These are phyloP conservation scores for Salmacisia buchloeana DNA, from an alignment of 1,284 basidiomycete genomes.

Conservation along the genomic window DNA sequence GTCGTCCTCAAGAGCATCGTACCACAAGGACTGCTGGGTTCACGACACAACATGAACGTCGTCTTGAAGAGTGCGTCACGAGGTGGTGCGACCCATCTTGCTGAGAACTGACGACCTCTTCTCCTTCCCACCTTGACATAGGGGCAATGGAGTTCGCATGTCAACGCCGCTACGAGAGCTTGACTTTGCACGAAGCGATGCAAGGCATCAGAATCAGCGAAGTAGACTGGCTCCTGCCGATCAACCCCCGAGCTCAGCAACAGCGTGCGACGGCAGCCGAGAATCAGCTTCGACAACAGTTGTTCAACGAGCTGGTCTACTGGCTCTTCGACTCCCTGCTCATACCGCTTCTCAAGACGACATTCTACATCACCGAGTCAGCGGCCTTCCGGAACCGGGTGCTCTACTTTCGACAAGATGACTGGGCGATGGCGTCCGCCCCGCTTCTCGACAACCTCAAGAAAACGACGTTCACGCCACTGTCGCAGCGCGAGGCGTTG, in stretches of 20 bases:
- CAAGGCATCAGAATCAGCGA: slow-evolving; percentile 71
- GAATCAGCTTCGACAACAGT: slow-evolving; percentile 64
- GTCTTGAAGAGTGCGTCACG: slow-evolving; percentile 60
- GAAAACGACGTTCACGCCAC: slow-evolving; percentile 41
- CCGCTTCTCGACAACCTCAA: slow-evolving; percentile 74
- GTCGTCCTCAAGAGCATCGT: slow-evolving; percentile 66
- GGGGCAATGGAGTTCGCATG: slow-evolving; percentile 71
- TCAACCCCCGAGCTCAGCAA: slow-evolving; percentile 15
- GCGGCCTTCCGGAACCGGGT: slow-evolving; percentile 77
- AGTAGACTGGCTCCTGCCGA: slow-evolving; percentile 72
- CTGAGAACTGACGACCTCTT: background rate
- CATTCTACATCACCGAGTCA: slow-evolving; percentile 91
- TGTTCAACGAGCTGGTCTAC: slow-evolving; percentile 76
- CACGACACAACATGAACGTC: slow-evolving; percentile 62
- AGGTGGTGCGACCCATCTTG: background rate
- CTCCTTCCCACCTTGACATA: background rate
- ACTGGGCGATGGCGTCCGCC: slow-evolving; percentile 73
- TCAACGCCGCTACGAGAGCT: slow-evolving; percentile 70
- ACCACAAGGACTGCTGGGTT: slow-evolving; percentile 73
- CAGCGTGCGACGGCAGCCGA: slow-evolving; percentile 61
- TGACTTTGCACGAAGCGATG: slow-evolving; percentile 72
- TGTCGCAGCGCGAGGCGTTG: slow-evolving; percentile 46
- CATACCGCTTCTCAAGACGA: slow-evolving; percentile 74
- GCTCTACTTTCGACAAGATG: slow-evolving; percentile 88
- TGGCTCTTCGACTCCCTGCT: slow-evolving; percentile 90